A percentile compares a stretch with the other conserved stretches of the same genome.
phyloP scores from a whole-genome alignment of 2,329 filamentous ascomycete species.

The Claviceps sp. region DNA sequence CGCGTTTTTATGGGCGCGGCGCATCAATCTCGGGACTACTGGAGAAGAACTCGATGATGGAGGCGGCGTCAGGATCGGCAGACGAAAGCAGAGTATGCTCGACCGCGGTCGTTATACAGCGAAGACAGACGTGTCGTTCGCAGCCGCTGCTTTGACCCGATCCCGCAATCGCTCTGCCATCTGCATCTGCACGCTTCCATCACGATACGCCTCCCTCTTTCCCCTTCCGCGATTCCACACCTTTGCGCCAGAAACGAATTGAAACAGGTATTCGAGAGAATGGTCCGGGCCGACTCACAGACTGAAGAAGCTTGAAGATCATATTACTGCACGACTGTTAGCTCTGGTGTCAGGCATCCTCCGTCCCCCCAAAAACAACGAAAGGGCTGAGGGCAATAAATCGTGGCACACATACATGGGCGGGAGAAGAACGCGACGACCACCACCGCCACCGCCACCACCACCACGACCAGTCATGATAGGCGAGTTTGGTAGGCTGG shows the following conservation, averaged over 20 bases:
- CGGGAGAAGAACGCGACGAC: slow-evolving; percentile 45
- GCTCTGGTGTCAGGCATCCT: slow-evolving; percentile 5
- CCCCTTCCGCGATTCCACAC: background rate
- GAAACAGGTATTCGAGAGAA: background rate
- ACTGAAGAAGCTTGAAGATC: slow-evolving; percentile 65
- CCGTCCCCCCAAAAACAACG: background rate
- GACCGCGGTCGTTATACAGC: too few relatives aligned
- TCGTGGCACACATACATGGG: slow-evolving; percentile 31
- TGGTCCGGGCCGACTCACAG: slow-evolving; percentile 19
- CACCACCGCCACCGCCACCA: slow-evolving; percentile 41
- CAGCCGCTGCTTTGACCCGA: background rate
- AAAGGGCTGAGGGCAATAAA: background rate
- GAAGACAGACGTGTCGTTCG: background rate
- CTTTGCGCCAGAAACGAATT: background rate
- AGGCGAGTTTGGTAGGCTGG: background rate
- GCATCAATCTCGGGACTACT: background rate
- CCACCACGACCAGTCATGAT: slow-evolving; percentile 46
- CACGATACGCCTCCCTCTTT: background rate
- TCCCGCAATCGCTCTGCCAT: background rate
- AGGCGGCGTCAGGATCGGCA: background rate
- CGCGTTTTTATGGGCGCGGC: background rate
- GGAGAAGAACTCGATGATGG: background rate
- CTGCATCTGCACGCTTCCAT: too few relatives aligned
- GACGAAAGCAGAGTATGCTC: background rate
- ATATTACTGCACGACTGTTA: slow-evolving; percentile 26